Percentiles rank a stretch among this genome's conserved stretches.
These are phyloP conservation scores for Lolium rigidum DNA, from an alignment of 176 grass and related monocot genomes.

Conservation along the genomic window DNA sequence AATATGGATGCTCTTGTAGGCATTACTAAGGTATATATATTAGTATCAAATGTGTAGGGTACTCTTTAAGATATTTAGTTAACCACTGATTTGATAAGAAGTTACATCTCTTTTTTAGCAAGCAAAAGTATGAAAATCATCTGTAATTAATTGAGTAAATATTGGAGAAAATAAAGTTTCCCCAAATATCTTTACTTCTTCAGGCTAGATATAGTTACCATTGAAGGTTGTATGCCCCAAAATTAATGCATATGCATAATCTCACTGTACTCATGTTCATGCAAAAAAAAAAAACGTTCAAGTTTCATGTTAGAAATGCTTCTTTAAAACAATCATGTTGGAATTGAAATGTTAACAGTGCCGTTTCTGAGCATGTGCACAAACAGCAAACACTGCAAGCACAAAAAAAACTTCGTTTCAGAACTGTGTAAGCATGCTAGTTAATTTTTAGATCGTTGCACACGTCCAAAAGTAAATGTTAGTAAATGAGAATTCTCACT, in stretches of 20 bases:
- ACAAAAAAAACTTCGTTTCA: constrained; percentile 35
- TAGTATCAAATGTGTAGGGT: too few species aligned
- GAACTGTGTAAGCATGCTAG: constrained; percentile 66
- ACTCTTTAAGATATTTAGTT: too few species aligned
- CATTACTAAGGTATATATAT: too few species aligned
- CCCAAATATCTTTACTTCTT: not conserved
- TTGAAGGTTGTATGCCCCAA: not conserved
- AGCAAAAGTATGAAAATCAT: not conserved
- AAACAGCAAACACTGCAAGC: constrained; percentile 1
- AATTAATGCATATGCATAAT: not conserved
- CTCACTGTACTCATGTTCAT: not conserved
- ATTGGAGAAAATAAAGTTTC: not conserved
- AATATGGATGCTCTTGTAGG: too few species aligned
- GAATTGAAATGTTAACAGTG: constrained; percentile 33
- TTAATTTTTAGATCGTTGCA: constrained; percentile 44
- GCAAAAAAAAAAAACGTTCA: constrained; percentile 18
- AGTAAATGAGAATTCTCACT: constrained; percentile 35
- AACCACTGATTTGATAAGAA: too few species aligned
- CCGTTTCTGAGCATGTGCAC: constrained; percentile 31
- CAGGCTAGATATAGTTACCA: not conserved
- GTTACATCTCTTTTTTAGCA: too few species aligned
- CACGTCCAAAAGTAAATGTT: constrained; percentile 36
- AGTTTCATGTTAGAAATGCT: not conserved
- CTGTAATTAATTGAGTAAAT: not conserved
- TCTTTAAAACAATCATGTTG: constrained; percentile 15